These are phyloP conservation scores for Rhizopogon vinicolor DNA, from an alignment of 768 basidiomycete species.

Conservation along the genomic window DNA sequence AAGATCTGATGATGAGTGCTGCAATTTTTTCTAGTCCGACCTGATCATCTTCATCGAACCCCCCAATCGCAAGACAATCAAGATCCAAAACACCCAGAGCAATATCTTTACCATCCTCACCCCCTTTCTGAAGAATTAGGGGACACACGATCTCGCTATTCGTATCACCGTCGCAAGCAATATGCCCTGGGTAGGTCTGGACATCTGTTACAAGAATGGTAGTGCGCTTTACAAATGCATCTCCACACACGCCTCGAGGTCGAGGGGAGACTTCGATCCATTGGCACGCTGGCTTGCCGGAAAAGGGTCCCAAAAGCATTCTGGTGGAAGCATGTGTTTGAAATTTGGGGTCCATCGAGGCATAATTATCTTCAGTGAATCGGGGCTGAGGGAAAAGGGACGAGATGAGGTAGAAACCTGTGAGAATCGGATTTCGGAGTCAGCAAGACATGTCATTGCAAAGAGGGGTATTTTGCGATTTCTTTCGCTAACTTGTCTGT, in stretches of 20 bases:
- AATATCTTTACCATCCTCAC: conserved; percentile 24
- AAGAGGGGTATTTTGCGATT: neutral
- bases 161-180: conserved; percentile 89
- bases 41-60: conserved; percentile 75
- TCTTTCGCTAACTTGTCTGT: neutral
- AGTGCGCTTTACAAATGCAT: conserved; percentile 53
- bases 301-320: conserved; percentile 79
- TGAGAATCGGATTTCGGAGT: conserved; percentile 11
- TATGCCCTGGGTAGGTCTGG: conserved; percentile 83
- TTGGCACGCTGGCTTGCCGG: conserved; percentile 89
- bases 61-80: conserved; percentile 69
- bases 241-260: conserved; percentile 80
- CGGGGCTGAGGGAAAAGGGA: conserved; percentile 53
- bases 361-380: conserved; percentile 11
- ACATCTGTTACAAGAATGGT: conserved; percentile 77
- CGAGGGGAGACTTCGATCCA: conserved; percentile 58
- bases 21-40: conserved; percentile 74
- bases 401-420: conserved; percentile 85
- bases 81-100: conserved; percentile 73
- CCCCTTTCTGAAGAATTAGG: conserved; percentile 38
- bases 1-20: conserved; percentile 53
- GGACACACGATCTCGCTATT: conserved; percentile 90
- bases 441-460: conserved; percentile 7
- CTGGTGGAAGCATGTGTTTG: conserved; percentile 1
- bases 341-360: neutral